These are phyloP conservation scores for Astrothelium subdiscretum DNA, from an alignment of 495 filamentous ascomycete genomes.

Conservation along the genomic window DNA sequence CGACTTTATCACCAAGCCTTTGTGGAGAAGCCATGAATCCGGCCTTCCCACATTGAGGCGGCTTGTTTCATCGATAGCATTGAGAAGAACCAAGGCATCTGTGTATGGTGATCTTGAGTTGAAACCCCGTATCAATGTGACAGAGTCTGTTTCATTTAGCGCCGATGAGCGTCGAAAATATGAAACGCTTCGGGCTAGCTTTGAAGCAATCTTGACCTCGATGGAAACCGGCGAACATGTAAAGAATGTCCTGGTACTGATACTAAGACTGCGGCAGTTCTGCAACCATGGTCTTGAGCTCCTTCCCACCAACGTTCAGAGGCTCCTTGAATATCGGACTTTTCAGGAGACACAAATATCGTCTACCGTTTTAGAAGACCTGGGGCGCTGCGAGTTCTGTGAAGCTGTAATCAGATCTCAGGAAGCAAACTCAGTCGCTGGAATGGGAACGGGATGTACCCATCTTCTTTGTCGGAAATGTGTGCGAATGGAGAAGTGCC, in stretches of 20 bases:
- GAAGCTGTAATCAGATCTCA: background rate
- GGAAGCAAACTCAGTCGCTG: background rate
- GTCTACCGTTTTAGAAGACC: background rate
- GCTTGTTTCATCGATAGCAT: constrained; percentile 24
- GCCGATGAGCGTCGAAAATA: background rate
- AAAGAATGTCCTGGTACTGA: background rate
- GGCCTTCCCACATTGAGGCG: constrained; percentile 26
- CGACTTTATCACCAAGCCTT: constrained; percentile 17
- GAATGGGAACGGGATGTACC: background rate
- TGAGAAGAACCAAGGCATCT: constrained; percentile 28
- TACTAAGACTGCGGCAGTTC: background rate
- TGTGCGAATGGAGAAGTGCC: background rate
- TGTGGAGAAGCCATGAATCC: constrained; percentile 28
- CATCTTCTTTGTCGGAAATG: background rate
- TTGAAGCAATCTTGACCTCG: background rate
- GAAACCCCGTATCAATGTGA: constrained; percentile 20
- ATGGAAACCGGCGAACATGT: background rate
- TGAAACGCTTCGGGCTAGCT: background rate
- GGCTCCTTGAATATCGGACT: background rate
- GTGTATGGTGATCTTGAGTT: constrained; percentile 21
- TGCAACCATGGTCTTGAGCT: background rate
- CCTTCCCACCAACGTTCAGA: background rate
- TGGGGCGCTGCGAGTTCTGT: background rate
- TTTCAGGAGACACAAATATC: background rate
- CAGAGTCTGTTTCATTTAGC: constrained; percentile 26